These are phyloP conservation scores for Ormosia emarginata DNA, from an alignment of 306 rosid genomes.

Conservation along the genomic window DNA sequence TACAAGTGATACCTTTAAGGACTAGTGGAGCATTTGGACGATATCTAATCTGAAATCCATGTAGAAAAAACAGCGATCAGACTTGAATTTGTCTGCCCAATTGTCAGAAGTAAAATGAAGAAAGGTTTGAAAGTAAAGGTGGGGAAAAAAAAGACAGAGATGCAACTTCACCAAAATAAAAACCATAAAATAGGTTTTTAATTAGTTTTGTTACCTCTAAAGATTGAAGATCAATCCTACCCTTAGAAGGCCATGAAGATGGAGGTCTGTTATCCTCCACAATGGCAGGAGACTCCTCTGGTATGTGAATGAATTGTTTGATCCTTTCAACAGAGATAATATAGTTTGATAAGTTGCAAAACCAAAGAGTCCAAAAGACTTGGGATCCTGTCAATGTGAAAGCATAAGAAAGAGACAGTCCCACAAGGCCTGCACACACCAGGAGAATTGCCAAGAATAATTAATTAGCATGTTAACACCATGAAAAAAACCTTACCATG, in stretches of 20 bases:
- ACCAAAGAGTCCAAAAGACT: conserved; percentile 47
- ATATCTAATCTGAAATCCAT: conserved; percentile 52
- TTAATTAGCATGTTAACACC: background rate
- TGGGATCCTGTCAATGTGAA: conserved; percentile 42
- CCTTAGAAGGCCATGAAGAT: conserved; percentile 69
- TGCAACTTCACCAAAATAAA: background rate
- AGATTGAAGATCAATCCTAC: conserved; percentile 61
- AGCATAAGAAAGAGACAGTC: conserved; percentile 76
- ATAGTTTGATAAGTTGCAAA: conserved; percentile 52
- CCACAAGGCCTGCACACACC: conserved; percentile 62
- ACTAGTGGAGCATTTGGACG: conserved; percentile 63
- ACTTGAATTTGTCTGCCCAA: background rate
- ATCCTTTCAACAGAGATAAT: conserved; percentile 75
- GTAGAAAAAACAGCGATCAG: background rate
- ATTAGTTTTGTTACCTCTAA: conserved; percentile 38
- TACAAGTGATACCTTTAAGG: conserved; percentile 72
- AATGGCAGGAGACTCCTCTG: conserved; percentile 62
- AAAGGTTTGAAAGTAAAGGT: background rate
- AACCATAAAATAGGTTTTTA: background rate
- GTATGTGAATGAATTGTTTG: conserved; percentile 71
- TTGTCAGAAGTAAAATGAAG: background rate
- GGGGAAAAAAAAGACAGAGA: background rate
- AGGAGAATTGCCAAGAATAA: background rate
- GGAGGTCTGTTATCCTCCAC: conserved; percentile 58
- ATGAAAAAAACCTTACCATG: background rate